These are phyloP conservation scores for Crithidia thermophila DNA, from an alignment of 208 protist genomes.

Conservation along the genomic window DNA sequence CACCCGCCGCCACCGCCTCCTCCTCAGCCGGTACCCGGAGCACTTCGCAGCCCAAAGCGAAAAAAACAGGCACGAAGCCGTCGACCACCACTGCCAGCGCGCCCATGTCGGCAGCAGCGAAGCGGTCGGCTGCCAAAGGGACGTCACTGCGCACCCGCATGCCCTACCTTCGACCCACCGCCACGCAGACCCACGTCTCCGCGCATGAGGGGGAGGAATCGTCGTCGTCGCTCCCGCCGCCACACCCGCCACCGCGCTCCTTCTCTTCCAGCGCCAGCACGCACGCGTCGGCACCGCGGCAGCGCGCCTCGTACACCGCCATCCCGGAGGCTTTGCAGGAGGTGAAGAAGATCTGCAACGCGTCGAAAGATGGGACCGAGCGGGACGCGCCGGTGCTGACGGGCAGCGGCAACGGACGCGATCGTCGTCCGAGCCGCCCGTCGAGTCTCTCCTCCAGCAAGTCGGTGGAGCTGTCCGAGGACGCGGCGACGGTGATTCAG, in stretches of 20 bases:
- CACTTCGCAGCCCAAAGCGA: background rate
- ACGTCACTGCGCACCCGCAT: slow-evolving; percentile 26
- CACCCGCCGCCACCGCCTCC: background rate
- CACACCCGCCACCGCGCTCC: slow-evolving; percentile 6
- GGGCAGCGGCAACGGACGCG: slow-evolving; percentile 1
- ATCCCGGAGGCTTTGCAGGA: slow-evolving; percentile 26
- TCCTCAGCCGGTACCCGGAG: background rate
- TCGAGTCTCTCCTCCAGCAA: background rate
- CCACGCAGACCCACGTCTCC: background rate
- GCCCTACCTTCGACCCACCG: slow-evolving; percentile 22
- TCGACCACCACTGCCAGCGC: background rate
- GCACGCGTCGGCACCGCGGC: background rate
- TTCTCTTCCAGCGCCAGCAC: slow-evolving; percentile 12
- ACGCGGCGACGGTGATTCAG: slow-evolving; percentile 21
- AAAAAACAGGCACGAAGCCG: slow-evolving; percentile 1
- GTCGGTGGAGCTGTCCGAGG: background rate
- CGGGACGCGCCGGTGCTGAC: background rate
- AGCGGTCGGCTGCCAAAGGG: slow-evolving; percentile 19
- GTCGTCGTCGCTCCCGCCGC: background rate
- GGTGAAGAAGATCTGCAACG: slow-evolving; percentile 28
- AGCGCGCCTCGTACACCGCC: slow-evolving; percentile 9
- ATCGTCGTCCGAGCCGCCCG: slow-evolving; percentile 12
- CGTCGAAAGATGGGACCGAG: slow-evolving; percentile 13
- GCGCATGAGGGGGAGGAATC: background rate
- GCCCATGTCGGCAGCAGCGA: slow-evolving; percentile 2